phyloP scores from a whole-genome alignment of 495 filamentous ascomycete species.

The Tetracladium marchalianum region DNA sequence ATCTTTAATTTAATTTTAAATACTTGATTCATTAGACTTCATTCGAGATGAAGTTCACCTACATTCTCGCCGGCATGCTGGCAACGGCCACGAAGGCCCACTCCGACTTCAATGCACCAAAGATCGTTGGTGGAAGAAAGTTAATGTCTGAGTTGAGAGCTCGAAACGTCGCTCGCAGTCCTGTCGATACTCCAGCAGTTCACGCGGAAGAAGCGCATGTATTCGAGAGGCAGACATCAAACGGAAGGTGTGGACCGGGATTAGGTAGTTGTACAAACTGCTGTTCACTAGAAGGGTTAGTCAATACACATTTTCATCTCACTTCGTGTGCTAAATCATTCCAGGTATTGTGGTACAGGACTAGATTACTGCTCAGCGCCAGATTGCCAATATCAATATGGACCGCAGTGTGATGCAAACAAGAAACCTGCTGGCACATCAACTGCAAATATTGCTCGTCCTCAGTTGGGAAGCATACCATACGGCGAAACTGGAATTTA shows the following conservation, averaged over 20 bases:
- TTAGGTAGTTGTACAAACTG: slow-evolving; percentile 47
- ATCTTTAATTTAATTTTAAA: not conserved
- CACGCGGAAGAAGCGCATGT: slow-evolving; percentile 2
- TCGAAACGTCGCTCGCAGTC: slow-evolving; percentile 9
- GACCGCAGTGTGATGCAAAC: slow-evolving; percentile 57
- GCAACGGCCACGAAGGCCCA: slow-evolving; percentile 21
- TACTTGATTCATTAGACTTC: not conserved
- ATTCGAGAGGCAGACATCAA: slow-evolving; percentile 1
- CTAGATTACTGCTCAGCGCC: slow-evolving; percentile 56
- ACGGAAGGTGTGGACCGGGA: slow-evolving; percentile 27
- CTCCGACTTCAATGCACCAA: slow-evolving; percentile 21
- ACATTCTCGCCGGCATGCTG: slow-evolving; percentile 18
- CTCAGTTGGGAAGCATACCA: slow-evolving; percentile 43
- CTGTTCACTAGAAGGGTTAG: slow-evolving; percentile 52
- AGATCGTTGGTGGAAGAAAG: slow-evolving; percentile 26
- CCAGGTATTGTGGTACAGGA: slow-evolving; percentile 49
- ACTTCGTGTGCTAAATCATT: slow-evolving; percentile 26
- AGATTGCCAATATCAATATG: slow-evolving; percentile 60
- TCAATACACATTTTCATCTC: not conserved
- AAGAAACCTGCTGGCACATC: slow-evolving; percentile 49
- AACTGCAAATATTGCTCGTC: slow-evolving; percentile 48
- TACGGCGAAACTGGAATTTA: slow-evolving; percentile 58
- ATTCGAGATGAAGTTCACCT: slow-evolving; percentile 25
- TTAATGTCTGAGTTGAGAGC: slow-evolving; percentile 22
- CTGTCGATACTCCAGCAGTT: not conserved